Base-by-base conservation (phyloP, 257 asterid species). In the Lantana camara region DNA sequence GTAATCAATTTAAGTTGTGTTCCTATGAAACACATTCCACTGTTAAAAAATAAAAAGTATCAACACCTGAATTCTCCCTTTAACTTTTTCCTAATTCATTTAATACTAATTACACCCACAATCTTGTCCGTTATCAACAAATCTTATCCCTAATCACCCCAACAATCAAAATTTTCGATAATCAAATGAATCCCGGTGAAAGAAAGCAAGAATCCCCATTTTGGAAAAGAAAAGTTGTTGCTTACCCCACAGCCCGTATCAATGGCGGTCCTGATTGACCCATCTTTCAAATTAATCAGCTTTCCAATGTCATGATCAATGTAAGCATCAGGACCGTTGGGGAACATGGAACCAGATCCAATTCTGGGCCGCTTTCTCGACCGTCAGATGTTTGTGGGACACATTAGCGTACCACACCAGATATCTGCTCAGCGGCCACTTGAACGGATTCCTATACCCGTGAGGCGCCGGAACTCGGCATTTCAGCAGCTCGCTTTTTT, bases 231-330 rank as follows among this genome's bases (percentile, higher is more conserved):
- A 8, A n/a, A 27, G n/a, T n/a, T n/a, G n/a, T 27, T 27, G 32
- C 20, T 72, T 82, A 90, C 97, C 87, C 97, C 97, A 71, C 97
- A 90, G 48, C 97, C 97, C n/a, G 97, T 90, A 57, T 90, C 97
- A 60, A 90, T 82, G 80, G 97, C 95, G 0, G 97, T 90, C 52
- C 97, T 66, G 58, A 87, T 83, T 17, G 90, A 82, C 19, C 96
- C 96, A 61, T 82, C 92, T 67, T 79, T 82, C 45, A 90, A 66
- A 61, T 85, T 79, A 66, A 90, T 90, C 67, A 90, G 48, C 60
- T 83, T 80, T 5, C 85, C 95, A 58, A 89, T 79, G 42, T 89
- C 91, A n/a, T n/a, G n/a, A 34, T 89, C 89, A 53, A 89, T 89
- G 20, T 86, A 89, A 0, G 93, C 86, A 51, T 71, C 84, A 12